Base-by-base conservation (phyloP, 306 rosid genomes). In the Calophaca sinica region DNA sequence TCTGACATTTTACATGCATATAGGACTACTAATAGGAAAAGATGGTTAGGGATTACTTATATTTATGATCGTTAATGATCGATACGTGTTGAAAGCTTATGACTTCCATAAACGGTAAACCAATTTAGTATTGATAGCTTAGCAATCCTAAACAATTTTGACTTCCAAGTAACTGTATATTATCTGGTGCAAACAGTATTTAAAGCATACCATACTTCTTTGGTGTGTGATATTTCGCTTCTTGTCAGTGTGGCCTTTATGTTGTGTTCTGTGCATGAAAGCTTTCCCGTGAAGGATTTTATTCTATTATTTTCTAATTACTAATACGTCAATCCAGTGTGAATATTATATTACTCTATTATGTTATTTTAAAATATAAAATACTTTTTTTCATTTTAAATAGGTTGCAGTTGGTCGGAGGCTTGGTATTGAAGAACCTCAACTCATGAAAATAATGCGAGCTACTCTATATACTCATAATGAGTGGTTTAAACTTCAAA, bases 401-500 rank as follows among this genome's bases (percentile, higher is more conserved):
- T 81, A 96, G 99, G 98, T 90, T 74, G 96, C 96, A 50, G 84
- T 96, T 72, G 93, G 98, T 20, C 86, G 89, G 84, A 90, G 91
- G 88, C 92, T 96, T 76, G 99, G 94, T 53, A 87, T 96, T 50
- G 96, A 92, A 57, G 99, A 96, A 77, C 99, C 99, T 68, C 99
- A 85, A 79, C 98, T 96, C 67, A 88, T 96, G 90, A 96, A 96
- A 85, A 86, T 96, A 61, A 92, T 96, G 91, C 88, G 88, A 70
- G 91, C 92, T 36, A 84, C 93, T 49, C 89, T 96, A 49, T 74
- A 87, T 84, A 82, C 98, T 2, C 98, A 96, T 82, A 87, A 84
- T 54, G 99, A 96, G 80, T 96, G 98, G 99, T 96, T 92, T 73
- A 90, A 90, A 80, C 98, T 96, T 80, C 99, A 96, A 62, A 96